These are phyloP conservation scores for Colletotrichum musicola DNA, from an alignment of 2,329 filamentous ascomycete species.

Conservation along the genomic window DNA sequence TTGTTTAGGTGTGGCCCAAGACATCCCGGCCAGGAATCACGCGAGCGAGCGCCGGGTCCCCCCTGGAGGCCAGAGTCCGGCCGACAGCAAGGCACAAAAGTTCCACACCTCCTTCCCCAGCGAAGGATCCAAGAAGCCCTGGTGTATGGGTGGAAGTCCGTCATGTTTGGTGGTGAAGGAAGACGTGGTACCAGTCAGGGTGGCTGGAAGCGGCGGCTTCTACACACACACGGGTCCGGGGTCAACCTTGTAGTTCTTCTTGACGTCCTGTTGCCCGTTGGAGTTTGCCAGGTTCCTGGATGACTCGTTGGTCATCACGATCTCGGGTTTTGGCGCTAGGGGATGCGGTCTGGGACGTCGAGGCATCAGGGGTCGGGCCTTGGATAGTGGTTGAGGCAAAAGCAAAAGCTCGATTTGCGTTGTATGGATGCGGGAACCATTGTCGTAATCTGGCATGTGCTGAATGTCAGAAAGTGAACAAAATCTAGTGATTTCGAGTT, in stretches of 20 bases:
- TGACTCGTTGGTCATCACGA: no score
- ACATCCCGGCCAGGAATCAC: slow-evolving; percentile 11
- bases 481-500: no score
- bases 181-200: neutral
- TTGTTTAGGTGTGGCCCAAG: slow-evolving; percentile 8
- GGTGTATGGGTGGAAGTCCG: neutral
- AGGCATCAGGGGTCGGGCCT: no score
- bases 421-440: no score
- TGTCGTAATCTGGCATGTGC: no score
- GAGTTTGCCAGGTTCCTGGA: no score
- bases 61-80: no score
- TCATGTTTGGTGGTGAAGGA: neutral
- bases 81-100: slow-evolving; percentile 11
- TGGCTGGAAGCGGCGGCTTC: neutral
- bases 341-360: no score
- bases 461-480: no score
- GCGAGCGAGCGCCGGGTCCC: neutral
- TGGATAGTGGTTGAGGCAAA: no score
- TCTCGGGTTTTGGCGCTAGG: no score
- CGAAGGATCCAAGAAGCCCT: neutral
- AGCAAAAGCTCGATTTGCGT: no score
- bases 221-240: neutral
- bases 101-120: neutral
- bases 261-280: neutral
- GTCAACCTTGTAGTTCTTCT: neutral